These are phyloP conservation scores for Phytophthora litchii DNA, from an alignment of 352 stramenopile species.

Conservation along the genomic window DNA sequence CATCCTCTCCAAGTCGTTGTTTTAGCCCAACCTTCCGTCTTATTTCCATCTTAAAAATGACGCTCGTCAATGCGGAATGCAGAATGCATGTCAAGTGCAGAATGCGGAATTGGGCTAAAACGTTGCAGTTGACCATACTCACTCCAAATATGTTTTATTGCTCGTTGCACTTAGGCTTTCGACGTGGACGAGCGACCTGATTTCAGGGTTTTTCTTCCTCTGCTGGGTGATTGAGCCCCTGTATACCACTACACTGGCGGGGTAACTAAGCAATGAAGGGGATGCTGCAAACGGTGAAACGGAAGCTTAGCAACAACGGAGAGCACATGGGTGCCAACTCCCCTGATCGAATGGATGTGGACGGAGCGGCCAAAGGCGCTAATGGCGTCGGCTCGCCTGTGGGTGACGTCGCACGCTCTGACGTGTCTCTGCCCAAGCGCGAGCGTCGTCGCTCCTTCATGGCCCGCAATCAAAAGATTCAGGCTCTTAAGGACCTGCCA, in stretches of 20 bases:
- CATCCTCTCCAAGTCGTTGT: too few relatives aligned
- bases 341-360: slow-evolving; percentile 66
- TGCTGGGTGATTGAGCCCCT: slow-evolving; percentile 20
- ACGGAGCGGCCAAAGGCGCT: slow-evolving; percentile 37
- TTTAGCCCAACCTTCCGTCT: slow-evolving; percentile 6
- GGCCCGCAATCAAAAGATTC: slow-evolving; percentile 87
- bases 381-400: slow-evolving; percentile 49
- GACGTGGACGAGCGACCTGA: slow-evolving; percentile 18
- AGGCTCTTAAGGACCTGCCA: slow-evolving; percentile 84
- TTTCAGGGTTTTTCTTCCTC: slow-evolving; percentile 5
- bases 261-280: slow-evolving; percentile 77
- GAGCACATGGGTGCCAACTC: slow-evolving; percentile 63
- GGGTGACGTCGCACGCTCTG: slow-evolving; percentile 76
- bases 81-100: too few relatives aligned
- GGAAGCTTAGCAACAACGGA: slow-evolving; percentile 87
- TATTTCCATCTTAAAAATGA: slow-evolving; percentile 19
- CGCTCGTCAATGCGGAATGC: too few relatives aligned
- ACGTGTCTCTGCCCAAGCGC: slow-evolving; percentile 83
- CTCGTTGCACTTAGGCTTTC: slow-evolving; percentile 7
- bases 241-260: slow-evolving; percentile 18
- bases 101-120: too few relatives aligned
- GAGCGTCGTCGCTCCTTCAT: slow-evolving; percentile 84
- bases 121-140: background rate
- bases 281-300: slow-evolving; percentile 91
- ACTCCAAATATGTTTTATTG: slow-evolving; percentile 13